Evolutionary conservation across 116 monocot genomes (phyloP).

Genomic region (Dioscorea cayenensis): DNA sequence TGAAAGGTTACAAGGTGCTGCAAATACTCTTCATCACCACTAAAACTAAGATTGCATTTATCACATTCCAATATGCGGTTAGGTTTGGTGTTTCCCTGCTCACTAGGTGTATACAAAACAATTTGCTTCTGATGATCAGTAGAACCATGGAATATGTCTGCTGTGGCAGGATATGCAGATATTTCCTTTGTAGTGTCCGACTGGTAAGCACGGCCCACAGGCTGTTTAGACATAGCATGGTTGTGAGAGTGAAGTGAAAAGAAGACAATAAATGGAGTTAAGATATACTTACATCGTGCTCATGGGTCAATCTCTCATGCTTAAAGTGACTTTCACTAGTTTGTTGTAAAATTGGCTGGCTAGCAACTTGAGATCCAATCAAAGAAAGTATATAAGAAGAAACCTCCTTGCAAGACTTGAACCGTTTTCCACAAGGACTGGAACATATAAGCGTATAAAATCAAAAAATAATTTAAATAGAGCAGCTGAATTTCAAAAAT

Average conservation of each 20-base stretch:
- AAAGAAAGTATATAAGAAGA: constrained; percentile 73
- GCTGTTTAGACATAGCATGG: constrained; percentile 31
- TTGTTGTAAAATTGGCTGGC: constrained; percentile 9
- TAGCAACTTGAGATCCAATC: constrained; percentile 34
- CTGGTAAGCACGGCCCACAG: constrained; percentile 33
- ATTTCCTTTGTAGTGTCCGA: constrained; percentile 15
- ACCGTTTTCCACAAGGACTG: constrained; percentile 85
- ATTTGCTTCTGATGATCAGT: constrained; percentile 33
- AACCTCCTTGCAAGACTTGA: constrained; percentile 72
- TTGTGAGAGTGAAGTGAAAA: constrained; percentile 9
- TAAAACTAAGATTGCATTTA: constrained; percentile 38
- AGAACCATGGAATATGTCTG: constrained; percentile 18
- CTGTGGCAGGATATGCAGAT: constrained; percentile 13
- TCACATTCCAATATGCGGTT: constrained; percentile 23
- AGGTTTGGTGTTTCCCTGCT: constrained; percentile 11
- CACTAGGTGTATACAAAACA: constrained; percentile 9
- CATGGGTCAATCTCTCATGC: constrained; percentile 17
- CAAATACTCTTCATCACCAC: constrained; percentile 35
- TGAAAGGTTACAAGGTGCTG: constrained; percentile 45
- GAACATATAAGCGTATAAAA: constrained; percentile 6
- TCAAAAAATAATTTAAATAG: constrained; percentile 1
- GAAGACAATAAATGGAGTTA: constrained; percentile 5
- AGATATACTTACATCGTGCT: constrained; percentile 40
- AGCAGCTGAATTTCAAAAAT: neutral
- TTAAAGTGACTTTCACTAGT: constrained; percentile 3